Evolutionary conservation across 192 early-diverging fungal species (phyloP), one percentile per base, ranked within the genome.

Genomic region (Linnemannia exigua): DNA sequence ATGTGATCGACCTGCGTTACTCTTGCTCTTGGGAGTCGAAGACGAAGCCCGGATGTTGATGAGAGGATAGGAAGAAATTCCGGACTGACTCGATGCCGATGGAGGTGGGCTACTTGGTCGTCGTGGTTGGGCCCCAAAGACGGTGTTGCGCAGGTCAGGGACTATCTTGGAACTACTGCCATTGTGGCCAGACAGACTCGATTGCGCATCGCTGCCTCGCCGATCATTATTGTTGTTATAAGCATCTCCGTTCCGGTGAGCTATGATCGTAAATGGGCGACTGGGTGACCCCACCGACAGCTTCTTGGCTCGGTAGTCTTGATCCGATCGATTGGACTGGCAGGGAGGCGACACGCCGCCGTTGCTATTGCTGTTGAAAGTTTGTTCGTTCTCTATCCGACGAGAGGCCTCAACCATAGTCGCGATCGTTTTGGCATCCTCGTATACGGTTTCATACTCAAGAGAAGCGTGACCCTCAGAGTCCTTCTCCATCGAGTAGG

Each of bases 401-500:
- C 22, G 75, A 36, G 76, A 58, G 37, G 79, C 74, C 22, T 74
- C 76, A 44, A 72, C 31, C 37, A 72, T 70, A 33, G 54, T 61
- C 3, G 54, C 67, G 28, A 75, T 58, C 16, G 47, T 46, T 16
- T 33, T 66, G 5, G 31, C 73, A 31, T 46, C 35, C 52, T 75
- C 25, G 37, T 41, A 61, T 2, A n/a, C 37, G 17, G 74, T 75
- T 17, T 70, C 37, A 36, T 19, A 58, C 22, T 77, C 76, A 48
- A 54, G 54, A 1, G 67, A 74, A 35, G 11, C 6, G 28, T 7
- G 47, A 9, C 61, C 81, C 25, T 70, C 67, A 15, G 8, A 31
- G 2, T 48, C 73, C 38, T 80, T 79, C 28, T 86, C 78, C 25
- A 77, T 35, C 36, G 84, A 86, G 31, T 77, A 38, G 22, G 50